Evolutionary conservation across 2,329 filamentous ascomycete genomes (phyloP), one percentile per base, ranked within the genome.

Genomic region (Fusarium clavum): DNA sequence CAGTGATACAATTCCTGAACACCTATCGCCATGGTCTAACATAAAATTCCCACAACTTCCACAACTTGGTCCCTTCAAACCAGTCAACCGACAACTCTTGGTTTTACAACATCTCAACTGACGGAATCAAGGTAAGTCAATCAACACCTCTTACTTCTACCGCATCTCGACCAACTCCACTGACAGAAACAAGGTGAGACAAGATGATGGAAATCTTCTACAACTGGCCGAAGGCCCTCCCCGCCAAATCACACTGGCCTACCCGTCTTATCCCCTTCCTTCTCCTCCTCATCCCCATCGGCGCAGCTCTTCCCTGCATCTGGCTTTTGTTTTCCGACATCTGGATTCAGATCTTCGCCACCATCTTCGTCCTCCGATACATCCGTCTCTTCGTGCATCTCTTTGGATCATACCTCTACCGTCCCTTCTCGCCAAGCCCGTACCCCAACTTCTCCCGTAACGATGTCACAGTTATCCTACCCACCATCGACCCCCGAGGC

Each of bases 381-480:
- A 57, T 80, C 1, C 82, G 85, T 3, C 77, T 86, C 1, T 41
- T 85, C 0, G 79, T 83, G 29, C 81, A 86, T 69, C 53, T 82
- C 3, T 27, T 83, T 2, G 80, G 79, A 0, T 84, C 80, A 51
- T 80, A 77, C 67, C 47, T 76, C 1, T 87, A 86, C 66, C 71
- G 71, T 0, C 79, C 85, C 7, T 70, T 77, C 0, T 69, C 75
- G 0, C 61, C 78, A 0, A 72, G 67, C 0, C 27, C 20, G 0
- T 70, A 76, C 5, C 81, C 83, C 0, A 72, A 52, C 0, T 80
- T 81, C 64, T 71, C 64, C 8, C 70, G 73, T 5, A 53, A 61
- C 3, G 83, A 88, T 40, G 82, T 84, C 52, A 86, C 85, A 0
- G 82, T 88, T 22, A 79, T 89, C 47, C 73, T 89, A 4, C 85